Evolutionary conservation across 2,329 filamentous ascomycete genomes (phyloP).

Genomic region (Colletotrichum endophyticum): DNA sequence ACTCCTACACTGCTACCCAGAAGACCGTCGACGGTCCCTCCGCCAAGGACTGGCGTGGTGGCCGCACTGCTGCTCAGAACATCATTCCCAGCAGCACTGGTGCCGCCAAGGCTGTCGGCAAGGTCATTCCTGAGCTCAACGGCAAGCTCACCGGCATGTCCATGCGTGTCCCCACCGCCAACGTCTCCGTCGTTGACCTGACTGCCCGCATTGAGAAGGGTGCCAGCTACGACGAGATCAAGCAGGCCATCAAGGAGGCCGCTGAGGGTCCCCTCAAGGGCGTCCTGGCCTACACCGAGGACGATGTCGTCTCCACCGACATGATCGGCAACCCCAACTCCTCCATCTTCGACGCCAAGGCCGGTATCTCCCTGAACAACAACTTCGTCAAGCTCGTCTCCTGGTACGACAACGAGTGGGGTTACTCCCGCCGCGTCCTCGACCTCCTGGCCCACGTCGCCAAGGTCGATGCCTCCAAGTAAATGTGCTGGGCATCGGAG

Average conservation of each 20-base stretch:
- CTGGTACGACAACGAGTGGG: slow-evolving; percentile 99
- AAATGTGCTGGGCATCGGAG: slow-evolving; percentile 31
- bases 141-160: slow-evolving; percentile 99
- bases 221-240: slow-evolving; percentile 90
- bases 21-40: slow-evolving; percentile 99
- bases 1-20: slow-evolving; percentile 99
- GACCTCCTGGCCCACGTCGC: slow-evolving; percentile 81
- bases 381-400: slow-evolving; percentile 99
- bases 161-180: slow-evolving; percentile 98
- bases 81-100: slow-evolving; percentile 99
- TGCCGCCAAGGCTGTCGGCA: slow-evolving; percentile 99
- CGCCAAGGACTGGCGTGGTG: slow-evolving; percentile 98
- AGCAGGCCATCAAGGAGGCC: slow-evolving; percentile 86
- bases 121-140: slow-evolving; percentile 97
- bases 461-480: slow-evolving; percentile 72
- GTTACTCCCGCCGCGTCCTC: slow-evolving; percentile 94
- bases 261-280: slow-evolving; percentile 86
- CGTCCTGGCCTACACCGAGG: slow-evolving; percentile 93
- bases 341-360: slow-evolving; percentile 99
- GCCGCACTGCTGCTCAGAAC: slow-evolving; percentile 98
- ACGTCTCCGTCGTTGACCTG: slow-evolving; percentile 98
- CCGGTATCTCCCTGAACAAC: slow-evolving; percentile 96
- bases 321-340: slow-evolving; percentile 91
- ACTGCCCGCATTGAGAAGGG: slow-evolving; percentile 93
- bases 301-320: slow-evolving; percentile 94